A percentile compares a stretch with the other conserved stretches of the same genome.
Evolutionary conservation across 2,329 filamentous ascomycete genomes (phyloP).

Genomic region (Chaetomium sp.): DNA sequence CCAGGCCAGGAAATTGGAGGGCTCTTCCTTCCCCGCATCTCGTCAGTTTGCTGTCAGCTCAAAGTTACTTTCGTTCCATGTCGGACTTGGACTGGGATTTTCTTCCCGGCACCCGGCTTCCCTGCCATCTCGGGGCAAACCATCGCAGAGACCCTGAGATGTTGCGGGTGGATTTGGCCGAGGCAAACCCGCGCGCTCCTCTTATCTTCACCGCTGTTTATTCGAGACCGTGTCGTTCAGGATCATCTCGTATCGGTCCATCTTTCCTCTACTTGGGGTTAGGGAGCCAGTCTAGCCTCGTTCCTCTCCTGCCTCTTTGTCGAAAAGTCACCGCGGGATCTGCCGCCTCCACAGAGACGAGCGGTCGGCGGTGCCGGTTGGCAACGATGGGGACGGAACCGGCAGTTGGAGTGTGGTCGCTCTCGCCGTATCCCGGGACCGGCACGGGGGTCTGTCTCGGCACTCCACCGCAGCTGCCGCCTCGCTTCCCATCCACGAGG

Average conservation of each 20-base stretch:
- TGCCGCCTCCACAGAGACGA: background rate
- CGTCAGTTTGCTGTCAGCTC: background rate
- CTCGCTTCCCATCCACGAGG: conserved; percentile 11
- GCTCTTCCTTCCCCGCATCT: too few species aligned
- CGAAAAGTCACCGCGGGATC: background rate
- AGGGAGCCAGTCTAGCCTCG: background rate
- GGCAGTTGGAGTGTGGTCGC: background rate
- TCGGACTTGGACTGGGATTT: background rate
- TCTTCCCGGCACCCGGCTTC: background rate
- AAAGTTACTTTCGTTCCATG: background rate
- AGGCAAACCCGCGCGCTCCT: background rate
- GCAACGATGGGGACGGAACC: background rate
- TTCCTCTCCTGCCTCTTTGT: background rate
- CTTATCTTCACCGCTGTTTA: conserved; percentile 5
- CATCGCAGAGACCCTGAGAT: background rate
- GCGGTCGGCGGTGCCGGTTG: background rate
- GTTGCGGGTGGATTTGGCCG: background rate
- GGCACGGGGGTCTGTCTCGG: background rate
- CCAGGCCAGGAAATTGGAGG: too few species aligned
- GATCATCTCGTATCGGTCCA: background rate
- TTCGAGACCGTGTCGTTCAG: background rate
- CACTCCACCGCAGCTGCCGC: background rate
- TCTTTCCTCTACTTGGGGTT: too few species aligned
- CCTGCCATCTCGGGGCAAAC: background rate
- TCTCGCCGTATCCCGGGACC: background rate